A percentile compares a stretch with the other conserved stretches of the same genome.
Conservation (phyloP, 2,329 filamentous ascomycete genomes). For the Exophiala sideris region DNA sequence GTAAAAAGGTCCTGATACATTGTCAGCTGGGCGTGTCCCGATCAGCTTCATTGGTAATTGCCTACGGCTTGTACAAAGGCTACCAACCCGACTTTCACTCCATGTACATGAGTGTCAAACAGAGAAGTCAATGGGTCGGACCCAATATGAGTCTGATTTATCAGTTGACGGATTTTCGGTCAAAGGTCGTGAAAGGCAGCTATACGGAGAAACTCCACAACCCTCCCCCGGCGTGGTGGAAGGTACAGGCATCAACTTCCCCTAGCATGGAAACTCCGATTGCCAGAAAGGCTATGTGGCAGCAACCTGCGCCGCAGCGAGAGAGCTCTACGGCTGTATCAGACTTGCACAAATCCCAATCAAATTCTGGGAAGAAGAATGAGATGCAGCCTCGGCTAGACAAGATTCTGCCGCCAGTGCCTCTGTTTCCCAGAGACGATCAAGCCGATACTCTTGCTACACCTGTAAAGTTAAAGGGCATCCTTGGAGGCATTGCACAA, state of each 20-base stretch:
- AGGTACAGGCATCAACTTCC: conserved; percentile 6
- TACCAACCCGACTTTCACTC: conserved; percentile 61
- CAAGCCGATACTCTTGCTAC: conserved; percentile 1
- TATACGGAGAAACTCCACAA: conserved; percentile 23
- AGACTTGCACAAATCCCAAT: neutral
- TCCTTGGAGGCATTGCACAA: conserved; percentile 9
- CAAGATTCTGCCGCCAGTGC: conserved; percentile 28
- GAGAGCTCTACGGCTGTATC: conserved; percentile 4
- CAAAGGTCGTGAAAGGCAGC: conserved; percentile 36
- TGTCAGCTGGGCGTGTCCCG: conserved; percentile 64
- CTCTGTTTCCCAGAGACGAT: conserved; percentile 23
- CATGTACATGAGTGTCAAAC: conserved; percentile 62
- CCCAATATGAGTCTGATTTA: conserved; percentile 69
- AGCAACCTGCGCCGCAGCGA: neutral
- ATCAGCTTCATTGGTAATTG: conserved; percentile 64
- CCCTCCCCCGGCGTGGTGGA: conserved; percentile 24
- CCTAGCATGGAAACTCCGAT: conserved; percentile 15
- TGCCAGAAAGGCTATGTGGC: conserved; percentile 13
- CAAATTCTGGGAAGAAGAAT: neutral
- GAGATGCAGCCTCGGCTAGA: conserved; percentile 11
- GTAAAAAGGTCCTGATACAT: conserved; percentile 61
- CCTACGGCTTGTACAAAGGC: conserved; percentile 64
- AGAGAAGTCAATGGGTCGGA: conserved; percentile 63
- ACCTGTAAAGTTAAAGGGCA: conserved; percentile 16
- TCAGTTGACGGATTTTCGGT: conserved; percentile 62